Evolutionary conservation across 1,284 basidiomycete species (phyloP), one percentile per base, ranked within the genome.

Genomic region (Ceratobasidium papillatum): DNA sequence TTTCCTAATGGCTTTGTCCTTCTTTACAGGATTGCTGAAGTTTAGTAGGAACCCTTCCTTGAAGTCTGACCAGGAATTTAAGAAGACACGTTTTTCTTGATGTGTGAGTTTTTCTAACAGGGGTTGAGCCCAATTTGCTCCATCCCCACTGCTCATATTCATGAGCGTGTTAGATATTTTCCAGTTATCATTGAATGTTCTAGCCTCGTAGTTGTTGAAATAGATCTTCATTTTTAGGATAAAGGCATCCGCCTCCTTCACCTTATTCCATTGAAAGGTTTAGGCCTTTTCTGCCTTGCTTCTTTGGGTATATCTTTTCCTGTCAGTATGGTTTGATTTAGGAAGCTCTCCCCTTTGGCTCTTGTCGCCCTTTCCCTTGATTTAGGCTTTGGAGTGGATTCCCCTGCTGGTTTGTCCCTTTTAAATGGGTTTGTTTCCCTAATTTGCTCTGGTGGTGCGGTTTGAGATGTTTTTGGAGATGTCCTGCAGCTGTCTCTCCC

Each of bases 271-370:
- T 9, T 47, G 9, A 3, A n/a, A 17, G 19, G 45, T 47, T 19
- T 47, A 11, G n/a, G n/a, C n/a, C n/a, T n/a, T n/a, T n/a, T n/a
- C n/a, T n/a, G n/a, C n/a, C 45, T 3, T 3, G 32, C 47, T n/a
- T 64, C 62, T 27, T 64, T 64, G 2, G 62, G 62, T 11, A 64
- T 64, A 8, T 8, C 17, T 34, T n/a, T 36, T n/a, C 54, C 54
- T 30, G 32, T 17, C 3, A 2, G 4, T 34, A 32, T 58, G 12
- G 54, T 58, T 58, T 58, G 32, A n/a, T 58, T 58, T 32, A 58
- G 12, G 30, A 58, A 17, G 8, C 2, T 43, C 41, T 32, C 36
- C 25, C 27, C 1, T 11, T 11, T 9, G 32, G 8, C n/a, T 22
- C 8, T 30, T 12, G n/a, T 22, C 36, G 58, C n/a, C n/a, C 51